Evolutionary conservation across 129 eudicot genomes (phyloP).

Genomic region (Flaveria bidentis): DNA sequence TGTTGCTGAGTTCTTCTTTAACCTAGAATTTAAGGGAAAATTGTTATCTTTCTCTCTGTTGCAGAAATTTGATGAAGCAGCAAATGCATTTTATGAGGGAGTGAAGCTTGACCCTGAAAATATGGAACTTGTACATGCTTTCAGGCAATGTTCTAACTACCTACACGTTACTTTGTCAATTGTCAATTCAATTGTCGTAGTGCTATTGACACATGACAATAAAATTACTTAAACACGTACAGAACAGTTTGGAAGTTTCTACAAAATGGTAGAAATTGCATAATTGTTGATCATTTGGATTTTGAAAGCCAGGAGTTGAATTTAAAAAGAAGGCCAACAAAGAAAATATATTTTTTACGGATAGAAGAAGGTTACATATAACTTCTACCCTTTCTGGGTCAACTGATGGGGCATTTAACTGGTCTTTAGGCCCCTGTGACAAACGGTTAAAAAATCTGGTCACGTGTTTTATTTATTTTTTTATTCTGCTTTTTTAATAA

Average conservation of each 20-base stretch:
- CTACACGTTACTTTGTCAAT: neutral
- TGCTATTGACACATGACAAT: slow-evolving; percentile 5
- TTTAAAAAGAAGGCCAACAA: neutral
- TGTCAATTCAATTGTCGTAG: neutral
- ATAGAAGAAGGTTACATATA: neutral
- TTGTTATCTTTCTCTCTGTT: slow-evolving; percentile 3
- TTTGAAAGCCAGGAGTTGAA: neutral
- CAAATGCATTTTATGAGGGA: slow-evolving; percentile 94
- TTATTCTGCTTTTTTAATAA: neutral
- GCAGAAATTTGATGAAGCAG: slow-evolving; percentile 97
- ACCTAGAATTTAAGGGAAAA: neutral
- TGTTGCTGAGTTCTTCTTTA: neutral
- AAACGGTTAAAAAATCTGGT: neutral
- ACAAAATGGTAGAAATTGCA: neutral
- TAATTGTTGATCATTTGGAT: neutral
- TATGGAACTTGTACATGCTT: slow-evolving; percentile 85
- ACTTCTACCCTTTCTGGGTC: neutral
- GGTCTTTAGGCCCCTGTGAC: neutral
- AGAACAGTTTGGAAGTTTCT: slow-evolving; percentile 2
- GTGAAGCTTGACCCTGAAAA: slow-evolving; percentile 88
- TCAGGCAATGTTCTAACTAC: slow-evolving; percentile 52
- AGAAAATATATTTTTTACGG: neutral
- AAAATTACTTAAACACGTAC: neutral
- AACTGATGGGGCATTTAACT: neutral
- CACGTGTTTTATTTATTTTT: neutral